Conservation (phyloP, 352 stramenopile genomes). For the Pythium rhizo-oryzae region DNA sequence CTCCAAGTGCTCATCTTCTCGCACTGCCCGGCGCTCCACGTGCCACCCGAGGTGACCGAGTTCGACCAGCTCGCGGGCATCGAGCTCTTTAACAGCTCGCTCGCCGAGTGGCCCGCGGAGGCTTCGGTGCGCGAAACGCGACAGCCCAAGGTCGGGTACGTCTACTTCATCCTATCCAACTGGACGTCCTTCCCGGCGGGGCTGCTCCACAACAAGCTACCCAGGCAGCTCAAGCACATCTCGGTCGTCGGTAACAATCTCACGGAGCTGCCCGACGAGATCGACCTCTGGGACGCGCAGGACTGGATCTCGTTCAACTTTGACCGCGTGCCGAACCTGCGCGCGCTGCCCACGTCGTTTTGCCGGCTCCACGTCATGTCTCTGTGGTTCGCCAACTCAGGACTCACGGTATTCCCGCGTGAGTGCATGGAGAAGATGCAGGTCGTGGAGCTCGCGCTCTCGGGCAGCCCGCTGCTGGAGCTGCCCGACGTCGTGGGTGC, state of each 20-base stretch:
- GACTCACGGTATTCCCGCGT: not conserved
- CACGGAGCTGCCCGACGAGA: constrained; percentile 6
- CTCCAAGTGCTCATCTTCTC: constrained; percentile 23
- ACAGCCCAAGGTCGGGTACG: constrained; percentile 4
- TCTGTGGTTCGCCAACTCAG: not conserved
- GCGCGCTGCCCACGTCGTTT: not conserved
- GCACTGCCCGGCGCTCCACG: constrained; percentile 21
- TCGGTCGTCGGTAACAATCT: constrained; percentile 17
- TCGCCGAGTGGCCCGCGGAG: constrained; percentile 14
- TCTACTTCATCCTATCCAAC: constrained; percentile 18
- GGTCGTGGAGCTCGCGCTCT: not conserved
- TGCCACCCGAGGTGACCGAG: constrained; percentile 8
- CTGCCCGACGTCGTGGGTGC: not conserved
- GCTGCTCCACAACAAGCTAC: constrained; percentile 1
- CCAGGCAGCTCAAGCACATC: constrained; percentile 1
- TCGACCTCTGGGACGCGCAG: constrained; percentile 4
- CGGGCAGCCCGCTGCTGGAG: not conserved
- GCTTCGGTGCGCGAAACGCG: not conserved
- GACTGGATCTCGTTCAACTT: constrained; percentile 7
- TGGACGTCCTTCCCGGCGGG: constrained; percentile 4
- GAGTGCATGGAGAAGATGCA: not conserved
- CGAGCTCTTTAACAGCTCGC: constrained; percentile 28
- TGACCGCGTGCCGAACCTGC: not conserved
- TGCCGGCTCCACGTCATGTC: not conserved
- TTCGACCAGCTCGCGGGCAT: constrained; percentile 20